Base-by-base conservation (phyloP, 2,329 filamentous ascomycete genomes). In the Colletotrichum shisoi region DNA sequence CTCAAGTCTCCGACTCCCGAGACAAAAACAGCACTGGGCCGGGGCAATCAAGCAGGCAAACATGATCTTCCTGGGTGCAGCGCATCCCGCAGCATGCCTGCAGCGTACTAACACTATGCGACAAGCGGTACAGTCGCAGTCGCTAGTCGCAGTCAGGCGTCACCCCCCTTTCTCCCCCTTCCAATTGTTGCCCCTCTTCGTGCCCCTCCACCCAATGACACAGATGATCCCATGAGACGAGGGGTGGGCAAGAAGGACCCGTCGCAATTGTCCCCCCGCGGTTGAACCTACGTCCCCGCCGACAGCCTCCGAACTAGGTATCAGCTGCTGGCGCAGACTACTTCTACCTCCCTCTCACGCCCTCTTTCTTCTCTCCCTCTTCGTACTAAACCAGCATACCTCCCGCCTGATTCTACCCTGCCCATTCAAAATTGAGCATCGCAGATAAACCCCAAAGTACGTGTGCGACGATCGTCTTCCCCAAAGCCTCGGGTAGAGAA, bases 201-300 rank as follows among this genome's bases (percentile, higher is more conserved):
- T 46, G 54, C 65, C 61, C 54, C 62, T 65, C 65, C 39, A 68
- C 52, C 65, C 65, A 68, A 68, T 68, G 49, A 56, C 24, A 56
- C 54, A 9, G 60, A 42, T 51, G 42, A 62, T 63, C 48, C 46
- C 62, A 57, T 34, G 49, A 49, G 46, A 31, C 61, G 54, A 59
- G 49, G 52, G 48, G 62, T 51, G 65, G 44, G 56, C 49, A 52
- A 42, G 31, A 49, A 56, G 61, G 60, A 48, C 51, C 51, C 34
- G 34, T 53, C 65, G 61, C 65, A 68, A 63, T 60, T 40, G 31
- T 60, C 27, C 53, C 65, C 65, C 62, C 65, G 65, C 65, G 65
- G 65, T 68, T 51, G 62, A 68, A 68, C 65, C 56, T 65, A 65
- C 65, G 65, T 65, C 61, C 61, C 65, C 65, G 65, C 65, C 65